Evolutionary conservation across 768 basidiomycete genomes (phyloP).

Genomic region (Mycena capillaripes): DNA sequence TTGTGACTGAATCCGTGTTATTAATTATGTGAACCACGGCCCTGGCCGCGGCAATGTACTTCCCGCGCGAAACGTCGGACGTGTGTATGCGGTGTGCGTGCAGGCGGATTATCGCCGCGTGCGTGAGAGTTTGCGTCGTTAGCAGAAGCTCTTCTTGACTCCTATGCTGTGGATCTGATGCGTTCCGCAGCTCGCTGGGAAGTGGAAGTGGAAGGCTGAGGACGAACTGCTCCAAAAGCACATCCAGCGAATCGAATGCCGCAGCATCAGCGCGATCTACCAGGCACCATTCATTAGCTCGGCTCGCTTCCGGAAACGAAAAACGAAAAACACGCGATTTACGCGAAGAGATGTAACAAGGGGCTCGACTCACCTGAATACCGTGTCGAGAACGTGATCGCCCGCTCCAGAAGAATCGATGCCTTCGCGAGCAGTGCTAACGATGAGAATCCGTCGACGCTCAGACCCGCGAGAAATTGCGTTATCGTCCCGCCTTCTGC

Average conservation of each 20-base stretch:
- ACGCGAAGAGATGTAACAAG: too few relatives aligned
- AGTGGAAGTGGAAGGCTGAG: background rate
- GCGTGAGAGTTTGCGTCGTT: conserved; percentile 19
- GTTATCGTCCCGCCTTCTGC: conserved; percentile 42
- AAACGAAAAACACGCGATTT: background rate
- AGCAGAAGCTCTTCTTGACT: too few relatives aligned
- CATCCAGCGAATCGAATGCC: background rate
- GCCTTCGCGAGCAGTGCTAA: conserved; percentile 46
- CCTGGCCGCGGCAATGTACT: conserved; percentile 21
- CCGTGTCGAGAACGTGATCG: conserved; percentile 15
- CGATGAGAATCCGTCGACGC: conserved; percentile 42
- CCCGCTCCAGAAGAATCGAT: conserved; percentile 52
- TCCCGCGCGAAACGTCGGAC: conserved; percentile 26
- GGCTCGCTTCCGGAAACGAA: background rate
- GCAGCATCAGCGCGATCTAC: background rate
- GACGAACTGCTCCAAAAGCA: background rate
- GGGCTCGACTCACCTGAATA: background rate
- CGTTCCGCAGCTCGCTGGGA: background rate
- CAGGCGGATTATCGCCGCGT: conserved; percentile 47
- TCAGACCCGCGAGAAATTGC: conserved; percentile 43
- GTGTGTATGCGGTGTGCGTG: conserved; percentile 38
- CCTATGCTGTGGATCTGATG: background rate
- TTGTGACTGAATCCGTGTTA: background rate
- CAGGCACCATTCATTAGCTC: background rate
- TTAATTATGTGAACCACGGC: conserved; percentile 26